Evolutionary conservation across 2,329 filamentous ascomycete genomes (phyloP), one percentile per base, ranked within the genome.

Genomic region (Neoarthrinium moseri): DNA sequence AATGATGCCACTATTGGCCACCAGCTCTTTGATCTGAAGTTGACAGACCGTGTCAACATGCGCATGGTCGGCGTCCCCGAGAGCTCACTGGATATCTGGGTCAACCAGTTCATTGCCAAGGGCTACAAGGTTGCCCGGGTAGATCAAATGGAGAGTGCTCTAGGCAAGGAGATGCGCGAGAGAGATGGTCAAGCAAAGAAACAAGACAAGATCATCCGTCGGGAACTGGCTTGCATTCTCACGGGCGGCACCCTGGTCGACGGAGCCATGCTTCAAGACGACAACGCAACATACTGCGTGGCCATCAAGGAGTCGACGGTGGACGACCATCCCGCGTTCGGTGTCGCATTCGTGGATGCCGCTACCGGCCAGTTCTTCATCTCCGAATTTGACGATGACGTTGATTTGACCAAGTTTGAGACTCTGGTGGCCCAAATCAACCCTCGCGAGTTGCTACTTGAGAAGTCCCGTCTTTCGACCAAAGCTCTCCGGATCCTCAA

Each of bases 141-240:
- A 20, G 94, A 97, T 64, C 94, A 99, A 65, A 91, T 91, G 77
- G 94, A 99, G 70, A 95, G 91, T 26, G 94, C 94, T 2, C 72
- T 99, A 7, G 91, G 86, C 47, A 99, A 99, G 64, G 92, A 99
- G 67, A 97, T 99, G 94, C 86, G 94, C n/a, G 94, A 99, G 67
- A 82, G 92, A 39, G 89, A 87, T 51, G 80, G 77, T 38, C 87
- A 85, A 58, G 61, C 69, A 46, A 74, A 79, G 65, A 94, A 91
- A 65, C 86, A 85, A 26, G 91, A 96, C 65, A 96, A 97, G 66
- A 84, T 99, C 57, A 99, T 99, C 56, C 86, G 84, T 37, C 83
- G 94, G 63, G 91, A 99, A 66, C 75, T 99, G 27, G 86, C 91
- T 1, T 94, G 90, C 57, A 90, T 99, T 11, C 76, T 99, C 22